phyloP scores from a whole-genome alignment of 2,329 filamentous ascomycete species.

The Phaeomoniella chlamydospora region DNA sequence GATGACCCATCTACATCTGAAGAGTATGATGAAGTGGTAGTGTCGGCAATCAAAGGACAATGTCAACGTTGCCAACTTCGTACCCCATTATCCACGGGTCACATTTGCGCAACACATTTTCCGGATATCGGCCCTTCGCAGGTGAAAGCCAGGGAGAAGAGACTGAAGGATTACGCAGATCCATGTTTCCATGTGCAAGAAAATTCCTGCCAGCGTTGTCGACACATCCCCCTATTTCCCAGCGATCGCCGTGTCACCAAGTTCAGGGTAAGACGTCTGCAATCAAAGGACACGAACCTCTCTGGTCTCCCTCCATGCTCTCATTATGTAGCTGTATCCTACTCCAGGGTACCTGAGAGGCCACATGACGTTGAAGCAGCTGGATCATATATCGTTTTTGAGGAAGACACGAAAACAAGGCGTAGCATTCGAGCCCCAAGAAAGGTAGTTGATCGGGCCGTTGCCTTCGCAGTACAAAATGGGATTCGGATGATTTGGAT shows the following conservation, averaged over 20 bases:
- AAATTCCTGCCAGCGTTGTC: not conserved
- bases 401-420: not conserved
- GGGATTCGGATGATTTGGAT: not conserved
- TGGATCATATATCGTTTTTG: too few species aligned
- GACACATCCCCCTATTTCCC: constrained; percentile 2
- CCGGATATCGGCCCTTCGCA: too few species aligned
- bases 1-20: not conserved
- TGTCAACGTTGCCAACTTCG: constrained; percentile 1
- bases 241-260: not conserved
- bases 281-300: not conserved
- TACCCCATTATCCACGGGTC: not conserved
- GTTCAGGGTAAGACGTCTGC: not conserved
- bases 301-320: not conserved
- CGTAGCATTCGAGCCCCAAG: not conserved
- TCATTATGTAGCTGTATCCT: constrained; percentile 1
- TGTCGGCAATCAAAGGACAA: not conserved
- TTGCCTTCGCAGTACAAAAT: not conserved
- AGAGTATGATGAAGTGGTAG: not conserved
- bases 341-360: not conserved
- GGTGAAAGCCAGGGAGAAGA: not conserved
- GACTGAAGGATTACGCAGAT: not conserved
- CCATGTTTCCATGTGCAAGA: constrained; percentile 1
- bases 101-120: not conserved
- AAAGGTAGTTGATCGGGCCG: not conserved
- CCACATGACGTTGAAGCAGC: too few species aligned